Conservation (phyloP, 2,329 filamentous ascomycete genomes). For the Xylariaceae sp. region DNA sequence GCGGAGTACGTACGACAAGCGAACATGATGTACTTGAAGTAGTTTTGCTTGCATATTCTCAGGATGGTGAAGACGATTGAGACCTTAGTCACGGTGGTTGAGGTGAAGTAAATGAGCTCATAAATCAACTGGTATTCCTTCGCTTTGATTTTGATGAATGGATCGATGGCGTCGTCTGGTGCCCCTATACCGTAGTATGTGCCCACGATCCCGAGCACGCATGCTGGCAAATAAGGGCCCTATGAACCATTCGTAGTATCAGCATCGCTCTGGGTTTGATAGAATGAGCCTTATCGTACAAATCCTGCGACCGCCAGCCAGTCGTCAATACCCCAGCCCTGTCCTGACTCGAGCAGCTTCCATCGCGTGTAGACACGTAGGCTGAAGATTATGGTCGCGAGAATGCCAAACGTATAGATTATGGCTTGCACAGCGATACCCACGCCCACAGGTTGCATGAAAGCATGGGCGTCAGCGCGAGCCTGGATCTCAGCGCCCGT, state of each 20-base stretch:
- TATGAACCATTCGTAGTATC: not conserved
- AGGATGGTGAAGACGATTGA: slow-evolving; percentile 21
- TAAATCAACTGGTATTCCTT: slow-evolving; percentile 10
- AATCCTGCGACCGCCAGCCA: slow-evolving; percentile 5
- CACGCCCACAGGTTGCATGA: not conserved
- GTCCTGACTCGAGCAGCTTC: not conserved
- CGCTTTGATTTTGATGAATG: slow-evolving; percentile 1
- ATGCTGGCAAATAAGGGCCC: not conserved
- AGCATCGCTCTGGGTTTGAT: not conserved
- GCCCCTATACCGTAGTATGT: not conserved
- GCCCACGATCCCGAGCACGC: not conserved
- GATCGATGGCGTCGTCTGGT: slow-evolving; percentile 2
- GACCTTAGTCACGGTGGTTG: slow-evolving; percentile 19
- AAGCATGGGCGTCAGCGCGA: slow-evolving; percentile 1
- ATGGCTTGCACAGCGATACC: not conserved
- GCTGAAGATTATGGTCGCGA: slow-evolving; percentile 3
- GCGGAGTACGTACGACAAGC: slow-evolving; percentile 1
- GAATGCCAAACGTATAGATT: not conserved
- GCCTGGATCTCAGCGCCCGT: slow-evolving; percentile 1
- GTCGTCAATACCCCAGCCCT: slow-evolving; percentile 7
- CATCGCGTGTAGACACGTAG: slow-evolving; percentile 4
- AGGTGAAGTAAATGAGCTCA: slow-evolving; percentile 19
- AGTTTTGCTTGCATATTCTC: slow-evolving; percentile 11
- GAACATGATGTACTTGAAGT: slow-evolving; percentile 10
- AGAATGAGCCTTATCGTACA: not conserved